Conservation (phyloP, 2,329 filamentous ascomycete species). For the Penicillium italicum region DNA sequence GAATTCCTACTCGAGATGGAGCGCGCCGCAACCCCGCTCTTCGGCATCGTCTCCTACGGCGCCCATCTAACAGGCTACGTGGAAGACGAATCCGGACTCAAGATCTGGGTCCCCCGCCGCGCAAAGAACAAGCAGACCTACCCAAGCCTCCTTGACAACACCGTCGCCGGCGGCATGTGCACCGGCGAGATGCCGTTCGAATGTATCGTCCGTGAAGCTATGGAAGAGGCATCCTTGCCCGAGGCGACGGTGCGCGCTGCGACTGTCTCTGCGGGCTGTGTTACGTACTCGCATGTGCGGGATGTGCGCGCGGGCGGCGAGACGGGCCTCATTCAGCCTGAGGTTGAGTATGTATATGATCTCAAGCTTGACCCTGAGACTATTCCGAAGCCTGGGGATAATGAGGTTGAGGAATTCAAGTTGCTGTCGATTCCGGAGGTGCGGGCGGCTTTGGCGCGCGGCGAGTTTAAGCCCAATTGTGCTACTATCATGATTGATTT, state of each 20-base stretch:
- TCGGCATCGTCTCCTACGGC: conserved; percentile 74
- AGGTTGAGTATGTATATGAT: conserved; percentile 89
- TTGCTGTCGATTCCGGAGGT: conserved; percentile 76
- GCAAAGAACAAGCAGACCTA: conserved; percentile 79
- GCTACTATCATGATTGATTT: conserved; percentile 82
- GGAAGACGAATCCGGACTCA: conserved; percentile 55
- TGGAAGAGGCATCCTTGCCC: conserved; percentile 81
- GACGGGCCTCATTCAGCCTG: conserved; percentile 77
- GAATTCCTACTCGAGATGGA: conserved; percentile 69
- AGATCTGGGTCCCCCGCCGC: conserved; percentile 80
- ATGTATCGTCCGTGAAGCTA: conserved; percentile 77
- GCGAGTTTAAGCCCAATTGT: conserved; percentile 91
- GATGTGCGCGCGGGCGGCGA: conserved; percentile 75
- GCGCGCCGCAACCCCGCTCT: conserved; percentile 67
- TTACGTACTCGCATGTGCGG: conserved; percentile 83
- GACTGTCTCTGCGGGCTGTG: conserved; percentile 60
- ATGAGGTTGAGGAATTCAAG: conserved; percentile 82
- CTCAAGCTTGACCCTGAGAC: conserved; percentile 68
- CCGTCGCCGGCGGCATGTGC: conserved; percentile 80
- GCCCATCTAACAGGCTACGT: conserved; percentile 78
- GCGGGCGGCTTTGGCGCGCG: conserved; percentile 62
- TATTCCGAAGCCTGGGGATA: conserved; percentile 72
- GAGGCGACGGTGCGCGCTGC: conserved; percentile 62
- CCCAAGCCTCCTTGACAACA: conserved; percentile 89
- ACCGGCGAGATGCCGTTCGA: conserved; percentile 77